A percentile compares a stretch with the other conserved stretches of the same genome.
Conservation (phyloP, 768 basidiomycete species). For the Solioccasus polychromus region DNA sequence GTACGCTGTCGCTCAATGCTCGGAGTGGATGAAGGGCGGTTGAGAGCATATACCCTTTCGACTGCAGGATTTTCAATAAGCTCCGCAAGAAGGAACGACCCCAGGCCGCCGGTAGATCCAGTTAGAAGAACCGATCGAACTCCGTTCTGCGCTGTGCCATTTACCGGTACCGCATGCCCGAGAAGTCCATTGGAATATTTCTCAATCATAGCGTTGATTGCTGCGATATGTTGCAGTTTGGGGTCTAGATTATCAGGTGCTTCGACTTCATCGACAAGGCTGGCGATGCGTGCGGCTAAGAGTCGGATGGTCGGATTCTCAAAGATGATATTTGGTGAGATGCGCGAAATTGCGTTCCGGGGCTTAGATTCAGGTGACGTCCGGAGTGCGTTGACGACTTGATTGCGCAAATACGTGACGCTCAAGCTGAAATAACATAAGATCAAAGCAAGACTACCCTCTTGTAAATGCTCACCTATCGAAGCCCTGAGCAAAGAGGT, state of each 20-base stretch:
- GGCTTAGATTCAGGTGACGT: constrained; percentile 23
- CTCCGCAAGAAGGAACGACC: constrained; percentile 33
- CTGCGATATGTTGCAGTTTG: constrained; percentile 1
- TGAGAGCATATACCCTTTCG: constrained; percentile 32
- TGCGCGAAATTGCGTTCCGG: constrained; percentile 13
- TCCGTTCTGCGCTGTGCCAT: not conserved
- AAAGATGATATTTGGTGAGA: constrained; percentile 33
- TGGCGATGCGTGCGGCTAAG: constrained; percentile 3
- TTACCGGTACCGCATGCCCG: not conserved
- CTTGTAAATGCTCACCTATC: too few species aligned
- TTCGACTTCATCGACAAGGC: constrained; percentile 2
- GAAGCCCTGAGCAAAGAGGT: too few species aligned
- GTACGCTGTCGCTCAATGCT: constrained; percentile 28
- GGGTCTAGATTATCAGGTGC: not conserved
- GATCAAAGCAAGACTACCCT: not conserved
- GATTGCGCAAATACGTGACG: constrained; percentile 19
- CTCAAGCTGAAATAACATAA: constrained; percentile 17
- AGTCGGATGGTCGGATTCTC: constrained; percentile 35
- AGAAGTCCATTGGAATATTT: not conserved
- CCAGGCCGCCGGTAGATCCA: constrained; percentile 43
- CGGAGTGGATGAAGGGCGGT: constrained; percentile 20
- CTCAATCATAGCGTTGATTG: constrained; percentile 33
- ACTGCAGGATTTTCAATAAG: constrained; percentile 25
- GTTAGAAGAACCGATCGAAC: constrained; percentile 25
- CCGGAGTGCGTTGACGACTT: constrained; percentile 11